Percentiles rank a stretch among this genome's conserved stretches.
Conservation (phyloP, 108 stramenopile species). For the Stephanodiscus triporus region DNA sequence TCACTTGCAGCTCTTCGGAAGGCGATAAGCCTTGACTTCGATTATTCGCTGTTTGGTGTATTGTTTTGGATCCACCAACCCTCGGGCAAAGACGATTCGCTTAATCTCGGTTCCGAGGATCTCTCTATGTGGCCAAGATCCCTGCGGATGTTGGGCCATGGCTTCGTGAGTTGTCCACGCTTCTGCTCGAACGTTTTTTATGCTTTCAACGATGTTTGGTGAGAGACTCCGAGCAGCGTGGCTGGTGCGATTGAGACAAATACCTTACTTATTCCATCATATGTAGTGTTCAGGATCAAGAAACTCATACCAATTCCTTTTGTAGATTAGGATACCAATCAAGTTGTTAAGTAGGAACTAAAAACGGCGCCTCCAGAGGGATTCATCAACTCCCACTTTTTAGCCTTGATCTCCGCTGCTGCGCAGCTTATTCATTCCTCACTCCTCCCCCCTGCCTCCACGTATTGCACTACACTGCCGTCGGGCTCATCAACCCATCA, state of each 20-base stretch:
- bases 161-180: not conserved
- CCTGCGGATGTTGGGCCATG: not conserved
- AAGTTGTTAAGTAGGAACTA: not conserved
- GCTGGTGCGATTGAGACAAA: no score
- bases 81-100: not conserved
- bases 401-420: not conserved
- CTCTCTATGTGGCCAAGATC: slow-evolving; percentile 2
- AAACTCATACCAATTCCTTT: no score
- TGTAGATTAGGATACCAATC: no score
- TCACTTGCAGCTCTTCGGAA: slow-evolving; percentile 1
- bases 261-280: no score
- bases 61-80: slow-evolving; percentile 1
- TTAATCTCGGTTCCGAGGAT: not conserved
- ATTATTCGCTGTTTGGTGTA: not conserved
- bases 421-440: not conserved
- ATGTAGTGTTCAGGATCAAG: no score
- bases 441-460: not conserved
- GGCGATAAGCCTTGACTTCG: not conserved
- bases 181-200: not conserved
- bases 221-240: not conserved
- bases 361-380: not conserved
- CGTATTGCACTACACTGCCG: not conserved
- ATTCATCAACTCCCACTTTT: not conserved
- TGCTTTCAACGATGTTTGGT: not conserved
- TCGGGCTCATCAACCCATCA: not conserved